Evolutionary conservation across 2,329 filamentous ascomycete species (phyloP), one percentile per base, ranked within the genome.

Genomic region (Paecilomyces sp.): DNA sequence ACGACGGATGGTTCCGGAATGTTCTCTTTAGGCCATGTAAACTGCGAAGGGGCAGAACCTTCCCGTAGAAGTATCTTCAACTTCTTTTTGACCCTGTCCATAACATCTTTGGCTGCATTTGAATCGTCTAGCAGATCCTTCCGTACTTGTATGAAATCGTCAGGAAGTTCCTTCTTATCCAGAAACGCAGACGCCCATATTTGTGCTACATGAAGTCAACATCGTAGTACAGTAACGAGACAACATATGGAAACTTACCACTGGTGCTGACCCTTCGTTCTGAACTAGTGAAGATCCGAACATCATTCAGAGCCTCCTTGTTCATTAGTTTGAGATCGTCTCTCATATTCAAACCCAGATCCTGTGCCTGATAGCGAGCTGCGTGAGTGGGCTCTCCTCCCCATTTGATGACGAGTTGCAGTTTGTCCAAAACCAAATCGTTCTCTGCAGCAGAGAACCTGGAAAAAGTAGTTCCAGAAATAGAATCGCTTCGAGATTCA

Each of bases 51-150:
- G 1, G 93, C 90, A 70, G 94, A 90, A n/a, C 93, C 94, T 74
- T 96, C 90, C 31, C 94, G 87, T 60, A 99, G 77, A 22, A 99
- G 82, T 0, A 91, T 88, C 78, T 99, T 99, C 30, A 99, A 83
- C 85, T 96, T 97, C 84, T 99, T 99, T 83, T 99, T 99, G 59
- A 99, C 94, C 76, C 96, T 97, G 77, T 99, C 95, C 90, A 97
- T 99, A 70, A 96, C 92, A 72, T 99, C 94, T 74, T 99, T 99
- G 60, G 94, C 94, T 3, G 94, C 94, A 74, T 99, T 99, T 0
- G 92, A 97, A 72, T 99, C 94, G 72, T 99, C 94, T 2, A 99
- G 80, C 6, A 99, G 83, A 75, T 97, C 92, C 72, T 99, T 99
- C 57, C 94, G 88, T 59, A 97, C 88, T 34, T 87, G 89, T 63